These are phyloP conservation scores for Aspergillus indologenus DNA, from an alignment of 495 filamentous ascomycete species.

Conservation along the genomic window DNA sequence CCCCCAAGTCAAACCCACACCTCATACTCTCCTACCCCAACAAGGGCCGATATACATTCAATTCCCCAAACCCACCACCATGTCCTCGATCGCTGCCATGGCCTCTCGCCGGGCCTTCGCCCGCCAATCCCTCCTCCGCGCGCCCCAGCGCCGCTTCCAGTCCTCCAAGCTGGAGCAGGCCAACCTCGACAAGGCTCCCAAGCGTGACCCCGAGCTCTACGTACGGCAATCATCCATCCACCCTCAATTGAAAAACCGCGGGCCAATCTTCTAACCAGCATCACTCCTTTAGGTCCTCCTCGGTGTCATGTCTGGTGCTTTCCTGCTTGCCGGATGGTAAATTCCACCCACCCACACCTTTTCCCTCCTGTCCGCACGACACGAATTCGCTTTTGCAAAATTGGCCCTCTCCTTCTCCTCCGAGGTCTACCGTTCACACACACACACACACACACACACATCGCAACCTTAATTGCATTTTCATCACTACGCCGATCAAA, in stretches of 20 bases:
- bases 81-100: slow-evolving; percentile 54
- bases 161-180: slow-evolving; percentile 47
- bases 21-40: slow-evolving; percentile 20
- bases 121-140: slow-evolving; percentile 44
- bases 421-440: too few species aligned
- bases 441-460: not conserved
- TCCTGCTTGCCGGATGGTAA: slow-evolving; percentile 79
- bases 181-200: slow-evolving; percentile 62
- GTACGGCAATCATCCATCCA: slow-evolving; percentile 50
- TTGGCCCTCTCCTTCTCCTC: not conserved
- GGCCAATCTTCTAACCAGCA: slow-evolving; percentile 7
- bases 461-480: not conserved
- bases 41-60: slow-evolving; percentile 15
- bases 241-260: not conserved
- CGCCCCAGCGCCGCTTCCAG: slow-evolving; percentile 41
- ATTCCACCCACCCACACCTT: slow-evolving; percentile 59
- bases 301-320: slow-evolving; percentile 85
- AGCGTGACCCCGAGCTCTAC: slow-evolving; percentile 78
- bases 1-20: slow-evolving; percentile 7
- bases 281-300: slow-evolving; percentile 66
- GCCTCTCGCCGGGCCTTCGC: slow-evolving; percentile 50
- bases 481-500: too few species aligned
- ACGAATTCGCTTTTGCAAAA: slow-evolving; percentile 7
- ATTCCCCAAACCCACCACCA: slow-evolving; percentile 30
- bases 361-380: not conserved